Base-by-base conservation (phyloP, 352 stramenopile species). In the Globisporangium cystogenes region DNA sequence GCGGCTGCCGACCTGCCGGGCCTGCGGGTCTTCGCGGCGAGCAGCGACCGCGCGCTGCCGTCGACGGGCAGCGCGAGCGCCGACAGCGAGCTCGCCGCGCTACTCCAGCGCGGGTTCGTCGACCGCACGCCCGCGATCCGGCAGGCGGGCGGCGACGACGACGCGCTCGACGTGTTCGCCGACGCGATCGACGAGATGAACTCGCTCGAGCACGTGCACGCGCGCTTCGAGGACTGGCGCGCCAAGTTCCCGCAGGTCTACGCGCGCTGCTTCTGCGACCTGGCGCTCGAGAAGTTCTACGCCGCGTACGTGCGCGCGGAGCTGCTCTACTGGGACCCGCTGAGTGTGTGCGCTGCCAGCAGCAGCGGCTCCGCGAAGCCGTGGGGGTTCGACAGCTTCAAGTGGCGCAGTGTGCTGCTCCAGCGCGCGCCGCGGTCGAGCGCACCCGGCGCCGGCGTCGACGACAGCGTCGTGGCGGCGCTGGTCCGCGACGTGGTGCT, bases 161-260 rank as follows among this genome's bases (percentile, higher is more conserved):
- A 8, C 35, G 40, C 54, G 11, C 11, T 62, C 0, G 56, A 76
- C 37, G 60, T 83, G 5, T 92, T 90, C 53, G 72, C 60, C 11
- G 78, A 91, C 58, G 70, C 69, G 7, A 70, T 91, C 29, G 76
- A 88, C 53, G 81, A 88, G 14, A 73, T 89, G 39, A 87, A 67
- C 51, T 84, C 76, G 35, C 51, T 92, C 23, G 57, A 71, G 8
- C 62, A 59, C n/a, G 81, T 90, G 3, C 81, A 79, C 20, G 64
- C 60, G 5, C 70, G 68, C 40, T 92, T 92, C 23, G 70, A 85
- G 24, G 74, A 87, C 45, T 92, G 81, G 81, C 79, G 84, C 48
- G 45, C 49, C 7, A 86, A 82, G 50, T 92, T 89, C 31, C 76
- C 81, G 0, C 51, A 76, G n/a, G 64, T 87, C 0, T 90, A 92